A percentile compares a stretch with the other conserved stretches of the same genome.
Conservation (phyloP, 257 asterid species). For the Primulina eburnea region DNA sequence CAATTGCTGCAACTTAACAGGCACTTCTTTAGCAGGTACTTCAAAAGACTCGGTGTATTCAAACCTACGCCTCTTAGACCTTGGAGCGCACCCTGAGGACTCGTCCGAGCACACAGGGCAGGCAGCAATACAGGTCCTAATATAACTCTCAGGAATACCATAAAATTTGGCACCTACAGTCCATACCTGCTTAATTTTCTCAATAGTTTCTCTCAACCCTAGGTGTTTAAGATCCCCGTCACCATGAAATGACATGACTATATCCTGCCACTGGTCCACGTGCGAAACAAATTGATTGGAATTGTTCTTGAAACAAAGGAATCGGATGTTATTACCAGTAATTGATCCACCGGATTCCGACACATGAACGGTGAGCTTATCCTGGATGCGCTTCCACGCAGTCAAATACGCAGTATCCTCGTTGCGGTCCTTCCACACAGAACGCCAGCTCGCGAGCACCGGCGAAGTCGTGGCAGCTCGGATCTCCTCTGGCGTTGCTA, state of each 20-base stretch:
- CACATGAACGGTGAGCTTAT: slow-evolving; percentile 64
- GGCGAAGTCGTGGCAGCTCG: slow-evolving; percentile 67
- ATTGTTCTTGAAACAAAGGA: slow-evolving; percentile 89
- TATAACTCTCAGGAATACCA: slow-evolving; percentile 94
- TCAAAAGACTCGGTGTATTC: slow-evolving; percentile 91
- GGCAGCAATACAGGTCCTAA: slow-evolving; percentile 70
- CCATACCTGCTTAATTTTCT: slow-evolving; percentile 87
- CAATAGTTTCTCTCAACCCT: slow-evolving; percentile 81
- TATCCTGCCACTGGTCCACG: slow-evolving; percentile 94
- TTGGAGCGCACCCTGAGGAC: slow-evolving; percentile 78
- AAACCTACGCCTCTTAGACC: slow-evolving; percentile 83
- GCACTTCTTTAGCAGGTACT: slow-evolving; percentile 95
- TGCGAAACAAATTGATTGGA: slow-evolving; percentile 74
- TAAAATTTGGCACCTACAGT: slow-evolving; percentile 97
- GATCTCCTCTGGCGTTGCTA: slow-evolving; percentile 84
- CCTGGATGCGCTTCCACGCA: slow-evolving; percentile 99
- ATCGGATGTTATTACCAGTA: slow-evolving; percentile 43
- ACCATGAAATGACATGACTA: slow-evolving; percentile 76
- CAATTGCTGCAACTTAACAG: slow-evolving; percentile 68
- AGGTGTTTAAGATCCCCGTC: slow-evolving; percentile 76
- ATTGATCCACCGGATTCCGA: slow-evolving; percentile 26
- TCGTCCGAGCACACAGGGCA: slow-evolving; percentile 85
- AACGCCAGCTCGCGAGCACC: slow-evolving; percentile 87
- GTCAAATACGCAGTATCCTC: slow-evolving; percentile 92
- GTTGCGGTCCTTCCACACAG: slow-evolving; percentile 96